Conservation (phyloP, 2,329 filamentous ascomycete species). For the Fusarium sp. region DNA sequence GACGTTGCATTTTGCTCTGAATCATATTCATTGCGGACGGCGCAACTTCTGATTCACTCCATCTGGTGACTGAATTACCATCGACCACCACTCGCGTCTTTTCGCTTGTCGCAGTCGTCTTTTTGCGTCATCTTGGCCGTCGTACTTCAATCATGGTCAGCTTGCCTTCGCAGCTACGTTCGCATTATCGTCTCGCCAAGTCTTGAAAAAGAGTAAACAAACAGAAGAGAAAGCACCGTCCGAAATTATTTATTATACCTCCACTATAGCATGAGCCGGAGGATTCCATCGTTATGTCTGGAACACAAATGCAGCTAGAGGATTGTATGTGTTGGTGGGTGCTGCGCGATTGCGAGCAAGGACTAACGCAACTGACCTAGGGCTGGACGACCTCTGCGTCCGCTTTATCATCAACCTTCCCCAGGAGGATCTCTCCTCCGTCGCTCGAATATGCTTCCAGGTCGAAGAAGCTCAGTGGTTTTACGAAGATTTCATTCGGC, state of each 20-base stretch:
- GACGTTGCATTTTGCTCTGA: constrained; percentile 18
- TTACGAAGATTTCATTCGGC: constrained; percentile 99
- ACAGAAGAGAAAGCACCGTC: constrained; percentile 14
- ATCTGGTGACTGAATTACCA: constrained; percentile 32
- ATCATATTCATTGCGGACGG: constrained; percentile 5
- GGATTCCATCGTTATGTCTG: constrained; percentile 75
- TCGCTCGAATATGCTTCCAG: constrained; percentile 97
- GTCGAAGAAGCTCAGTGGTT: constrained; percentile 99
- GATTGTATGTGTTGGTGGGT: constrained; percentile 73
- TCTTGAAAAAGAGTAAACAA: constrained; percentile 47
- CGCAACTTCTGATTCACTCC: constrained; percentile 10
- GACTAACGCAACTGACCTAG: constrained; percentile 60
- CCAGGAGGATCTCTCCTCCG: constrained; percentile 87
- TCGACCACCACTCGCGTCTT: constrained; percentile 47
- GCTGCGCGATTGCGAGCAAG: constrained; percentile 19
- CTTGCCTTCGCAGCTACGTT: constrained; percentile 49
- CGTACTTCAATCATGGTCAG: constrained; percentile 52
- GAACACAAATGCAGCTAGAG: constrained; percentile 86
- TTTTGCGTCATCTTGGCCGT: constrained; percentile 44
- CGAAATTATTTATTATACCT: constrained; percentile 12
- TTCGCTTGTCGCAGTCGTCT: constrained; percentile 45
- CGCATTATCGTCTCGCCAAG: constrained; percentile 50
- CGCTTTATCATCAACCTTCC: constrained; percentile 98
- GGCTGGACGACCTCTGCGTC: constrained; percentile 97
- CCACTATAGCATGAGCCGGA: constrained; percentile 49